Evolutionary conservation across 2,329 filamentous ascomycete species (phyloP), one percentile per base, ranked within the genome.

Genomic region (Magnaporthiopsis rhizophila): DNA sequence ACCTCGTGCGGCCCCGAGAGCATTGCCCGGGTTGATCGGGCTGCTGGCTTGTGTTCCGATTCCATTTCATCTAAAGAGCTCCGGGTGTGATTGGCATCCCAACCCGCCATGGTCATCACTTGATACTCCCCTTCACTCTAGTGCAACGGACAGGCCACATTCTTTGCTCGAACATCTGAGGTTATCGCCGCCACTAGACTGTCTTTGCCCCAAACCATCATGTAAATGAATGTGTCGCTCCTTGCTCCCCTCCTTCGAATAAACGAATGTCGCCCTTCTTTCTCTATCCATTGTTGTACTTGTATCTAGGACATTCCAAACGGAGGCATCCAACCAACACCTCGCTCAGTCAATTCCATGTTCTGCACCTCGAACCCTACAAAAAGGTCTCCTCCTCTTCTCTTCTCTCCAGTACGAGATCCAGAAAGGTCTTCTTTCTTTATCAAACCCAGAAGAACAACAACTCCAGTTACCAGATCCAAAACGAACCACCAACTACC

Each of bases 101-200:
- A 53, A 21, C 7, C 21, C 9, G 9, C 21, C 45, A 9, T 53
- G 1, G 8, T 18, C 45, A 7, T 18, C 38, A 45, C 38, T 18
- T 45, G 3, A 3, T 53, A 5, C 8, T 50, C 38, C 21, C 45
- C 45, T 53, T 21, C 18, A 53, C 38, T 53, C 45, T 53, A 21
- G 45, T 11, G 38, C 45, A 11, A 3, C 21, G n/a, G 45, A 21
- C 45, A n/a, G n/a, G 18, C 21, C 45, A n/a, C 45, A 45, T 45
- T 53, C 45, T 24, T 53, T 53, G 45, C 45, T 53, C 45, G 21
- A n/a, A 62, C 26, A n/a, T 28, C 60, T 62, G 60, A 62, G 36
- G 38, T 50, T 50, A 62, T 62, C 13, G 60, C 60, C 60, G 60
- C 56, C 56, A 56, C 18, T 62, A 56, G 60, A 62, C 60, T 26